Conservation (phyloP, 495 filamentous ascomycete species). For the Aspergillus olivimuriae region DNA sequence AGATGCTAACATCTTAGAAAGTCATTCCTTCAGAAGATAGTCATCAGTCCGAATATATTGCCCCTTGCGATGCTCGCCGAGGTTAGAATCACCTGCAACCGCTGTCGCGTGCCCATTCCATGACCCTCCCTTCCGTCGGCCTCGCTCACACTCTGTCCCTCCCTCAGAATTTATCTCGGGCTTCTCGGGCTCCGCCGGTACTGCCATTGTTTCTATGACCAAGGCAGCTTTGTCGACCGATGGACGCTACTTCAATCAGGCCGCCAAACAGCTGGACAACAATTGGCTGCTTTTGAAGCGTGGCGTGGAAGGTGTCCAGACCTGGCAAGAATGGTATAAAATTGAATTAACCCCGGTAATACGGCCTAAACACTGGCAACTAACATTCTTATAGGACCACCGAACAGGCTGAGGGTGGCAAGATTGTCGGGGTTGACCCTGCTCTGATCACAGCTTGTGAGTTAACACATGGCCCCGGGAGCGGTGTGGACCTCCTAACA, state of each 20-base stretch:
- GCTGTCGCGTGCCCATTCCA: too few relatives aligned
- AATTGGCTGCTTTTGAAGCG: conserved; percentile 94
- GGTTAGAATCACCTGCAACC: conserved; percentile 44
- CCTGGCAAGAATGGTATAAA: conserved; percentile 93
- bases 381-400: conserved; percentile 50
- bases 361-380: conserved; percentile 5
- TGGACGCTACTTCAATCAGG: conserved; percentile 98
- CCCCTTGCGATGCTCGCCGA: conserved; percentile 84
- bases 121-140: too few relatives aligned
- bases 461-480: conserved; percentile 9
- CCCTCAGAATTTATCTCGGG: conserved; percentile 75
- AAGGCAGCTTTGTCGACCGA: conserved; percentile 92
- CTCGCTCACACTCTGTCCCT: conserved; percentile 18
- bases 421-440: conserved; percentile 87
- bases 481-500: conserved; percentile 5
- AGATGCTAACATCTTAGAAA: conserved; percentile 32
- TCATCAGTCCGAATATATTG: conserved; percentile 97
- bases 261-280: conserved; percentile 79
- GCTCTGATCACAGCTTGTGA: conserved; percentile 73
- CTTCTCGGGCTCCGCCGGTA: conserved; percentile 93
- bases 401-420: conserved; percentile 76
- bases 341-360: too few relatives aligned
- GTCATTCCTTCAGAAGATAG: conserved; percentile 97
- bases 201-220: conserved; percentile 77
- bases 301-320: conserved; percentile 86